phyloP scores from a whole-genome alignment of 2,329 filamentous ascomycete species.

The Paraconiothyrium sp. region DNA sequence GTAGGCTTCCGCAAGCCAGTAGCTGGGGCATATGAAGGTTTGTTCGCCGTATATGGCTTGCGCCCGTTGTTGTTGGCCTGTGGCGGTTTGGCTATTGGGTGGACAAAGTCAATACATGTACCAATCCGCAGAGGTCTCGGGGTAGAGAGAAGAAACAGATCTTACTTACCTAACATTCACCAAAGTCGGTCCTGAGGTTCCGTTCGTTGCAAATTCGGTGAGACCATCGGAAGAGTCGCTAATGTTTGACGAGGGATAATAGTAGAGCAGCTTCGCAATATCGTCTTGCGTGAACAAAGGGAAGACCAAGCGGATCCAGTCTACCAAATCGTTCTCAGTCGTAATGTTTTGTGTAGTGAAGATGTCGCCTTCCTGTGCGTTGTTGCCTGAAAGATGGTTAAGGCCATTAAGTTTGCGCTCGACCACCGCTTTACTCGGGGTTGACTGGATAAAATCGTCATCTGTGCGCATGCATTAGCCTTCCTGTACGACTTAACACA shows the following conservation, averaged over 20 bases:
- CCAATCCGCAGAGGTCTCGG: too few species aligned
- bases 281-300: conserved; percentile 41
- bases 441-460: conserved; percentile 49
- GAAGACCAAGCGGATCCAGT: conserved; percentile 58
- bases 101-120: too few species aligned
- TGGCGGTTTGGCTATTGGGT: conserved; percentile 53
- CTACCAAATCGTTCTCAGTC: conserved; percentile 51
- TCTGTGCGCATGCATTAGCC: conserved; percentile 32
- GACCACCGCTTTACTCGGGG: conserved; percentile 51
- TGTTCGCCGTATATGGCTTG: conserved; percentile 63
- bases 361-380: conserved; percentile 60
- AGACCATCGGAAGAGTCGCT: conserved; percentile 33
- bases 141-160: too few species aligned
- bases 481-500: background rate
- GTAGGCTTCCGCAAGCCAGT: conserved; percentile 64
- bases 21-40: conserved; percentile 65
- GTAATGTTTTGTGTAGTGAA: conserved; percentile 58
- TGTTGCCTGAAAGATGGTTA: conserved; percentile 53
- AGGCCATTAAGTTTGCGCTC: conserved; percentile 51
- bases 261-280: conserved; percentile 50
- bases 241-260: conserved; percentile 49
- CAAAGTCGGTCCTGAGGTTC: conserved; percentile 54
- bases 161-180: conserved; percentile 51
- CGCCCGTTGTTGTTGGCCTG: conserved; percentile 65
- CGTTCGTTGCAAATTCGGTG: conserved; percentile 42